A percentile compares a stretch with the other conserved stretches of the same genome.
phyloP scores from a whole-genome alignment of 176 grass and related monocot species.

The Panicum miliaceum region DNA sequence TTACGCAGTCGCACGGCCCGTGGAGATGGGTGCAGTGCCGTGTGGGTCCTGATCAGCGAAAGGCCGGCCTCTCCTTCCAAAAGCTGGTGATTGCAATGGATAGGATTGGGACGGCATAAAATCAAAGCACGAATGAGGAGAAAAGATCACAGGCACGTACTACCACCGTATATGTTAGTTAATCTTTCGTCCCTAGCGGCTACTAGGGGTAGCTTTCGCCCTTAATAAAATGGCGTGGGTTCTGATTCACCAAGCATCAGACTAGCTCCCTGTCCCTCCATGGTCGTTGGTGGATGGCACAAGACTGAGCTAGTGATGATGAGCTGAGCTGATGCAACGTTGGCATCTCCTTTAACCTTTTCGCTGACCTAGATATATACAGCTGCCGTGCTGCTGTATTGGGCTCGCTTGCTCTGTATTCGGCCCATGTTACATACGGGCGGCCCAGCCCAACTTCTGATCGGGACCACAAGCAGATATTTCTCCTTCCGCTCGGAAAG shows the following conservation, averaged over 20 bases:
- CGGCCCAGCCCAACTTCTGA: neutral
- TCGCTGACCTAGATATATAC: too few species aligned
- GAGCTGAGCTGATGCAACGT: constrained; percentile 1
- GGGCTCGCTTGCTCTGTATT: neutral
- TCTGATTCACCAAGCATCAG: constrained; percentile 46
- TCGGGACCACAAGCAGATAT: neutral
- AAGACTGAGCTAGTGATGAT: neutral
- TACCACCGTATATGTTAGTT: too few species aligned
- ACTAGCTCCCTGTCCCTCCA: neutral
- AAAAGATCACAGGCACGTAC: neutral
- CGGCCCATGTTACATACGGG: neutral
- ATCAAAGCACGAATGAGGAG: neutral
- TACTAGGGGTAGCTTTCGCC: neutral
- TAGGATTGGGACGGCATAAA: constrained; percentile 12
- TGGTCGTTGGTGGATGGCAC: neutral
- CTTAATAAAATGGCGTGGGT: constrained; percentile 6
- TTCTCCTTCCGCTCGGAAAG: neutral
- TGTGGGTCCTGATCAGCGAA: constrained; percentile 34
- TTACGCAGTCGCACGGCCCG: constrained; percentile 21
- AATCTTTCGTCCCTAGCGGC: neutral
- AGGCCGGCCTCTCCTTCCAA: constrained; percentile 10
- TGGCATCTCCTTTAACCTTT: constrained; percentile 4
- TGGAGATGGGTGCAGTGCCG: constrained; percentile 10
- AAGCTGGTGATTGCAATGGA: constrained; percentile 43
- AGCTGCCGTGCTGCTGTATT: too few species aligned